Base-by-base conservation (phyloP, 2,329 filamentous ascomycete species). In the Colletotrichum liaoningense region DNA sequence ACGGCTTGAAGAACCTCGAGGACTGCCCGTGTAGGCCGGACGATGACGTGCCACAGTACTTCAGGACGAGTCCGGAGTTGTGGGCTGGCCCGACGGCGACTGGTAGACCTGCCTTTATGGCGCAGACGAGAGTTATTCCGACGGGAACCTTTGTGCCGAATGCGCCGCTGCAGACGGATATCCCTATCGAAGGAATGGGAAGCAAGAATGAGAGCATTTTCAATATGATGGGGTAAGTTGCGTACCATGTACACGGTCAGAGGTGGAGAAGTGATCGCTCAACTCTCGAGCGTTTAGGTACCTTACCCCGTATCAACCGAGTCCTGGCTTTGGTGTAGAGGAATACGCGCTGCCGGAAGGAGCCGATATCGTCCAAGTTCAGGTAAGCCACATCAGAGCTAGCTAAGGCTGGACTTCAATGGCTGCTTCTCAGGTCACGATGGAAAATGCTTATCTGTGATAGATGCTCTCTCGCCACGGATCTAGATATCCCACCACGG, bases 401-500 rank as follows among this genome's bases (percentile, higher is more conserved):
- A 49, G 42, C 42, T n/a, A 11, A 8, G 42, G 16, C 4, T 49
- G 19, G 42, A 19, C 19, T n/a, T 49, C 8, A 49, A 19, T 19
- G 19, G 19, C 19, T 49, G 16, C 19, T 49, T 49, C 8, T 19
- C 9, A 11, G 16, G 42, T n/a, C 42, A 9, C 42, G 42, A 49
- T 49, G 19, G 42, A 19, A 9, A 19, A 49, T n/a, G 42, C 42
- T n/a, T 19, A n/a, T 19, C 38, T 33, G 52, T 33, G 7, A 57
- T 84, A 93, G 83, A 92, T 95, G 90, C 84, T 95, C 5, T 92
- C 92, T 14, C 89, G 93, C 1, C 93, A 95, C 79, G 93, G 93
- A 9, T 88, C 92, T 52, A 88, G 93, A 16, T 95, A 95, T 80
- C 93, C 93, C 0, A 93, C 93, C 3, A 84, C 85, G 3, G 87